Evolutionary conservation across 1,139 yeast species (phyloP), one percentile per base, ranked within the genome.

Genomic region (Sugiyamaella castrensis): DNA sequence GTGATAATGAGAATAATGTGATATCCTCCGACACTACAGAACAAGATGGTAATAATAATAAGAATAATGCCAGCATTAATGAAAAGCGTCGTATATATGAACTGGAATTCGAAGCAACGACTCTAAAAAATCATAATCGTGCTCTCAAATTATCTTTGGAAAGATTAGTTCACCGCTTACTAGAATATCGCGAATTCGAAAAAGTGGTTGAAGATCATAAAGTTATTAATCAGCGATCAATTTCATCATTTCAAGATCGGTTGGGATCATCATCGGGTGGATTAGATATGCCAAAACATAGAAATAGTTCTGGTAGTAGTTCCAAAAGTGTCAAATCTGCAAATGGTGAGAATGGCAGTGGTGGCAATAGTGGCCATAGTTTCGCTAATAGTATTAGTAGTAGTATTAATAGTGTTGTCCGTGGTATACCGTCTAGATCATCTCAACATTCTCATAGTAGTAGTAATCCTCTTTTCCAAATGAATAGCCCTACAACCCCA

Each of bases 141-240:
- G 69, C 70, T 4, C 57, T 67, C 35, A 58, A 57, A 37, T 43
- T 55, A 33, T 60, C 69, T 5, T 53, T 67, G 16, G 70, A 68
- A 52, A 57, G 68, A 8, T 58, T 68, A 3, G 69, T 68, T 4
- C 59, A 61, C 34, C 61, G 71, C 6, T 59, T 68, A 40, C 58
- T 68, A 10, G 67, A 62, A 40, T 61, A 57, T 50, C 50, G 56
- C 35, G 63, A 61, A 41, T 68, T 68, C 52, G 64, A 63, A 40
- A 50, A 52, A 11, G 59, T 58, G 3, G 62, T 67, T 2, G 65
- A 65, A 38, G 65, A 56, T 37, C 46, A 61, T 8, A 54, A 47
- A n/a, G 51, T 49, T 29, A 51, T 64, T 1, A 53, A 61, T 19
- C 51, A 57, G 12, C 57, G 60, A 31, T 53, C 62, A 4, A 57